These are phyloP conservation scores for Leccinum subatratum DNA, from an alignment of 1,284 basidiomycete species.

Conservation along the genomic window DNA sequence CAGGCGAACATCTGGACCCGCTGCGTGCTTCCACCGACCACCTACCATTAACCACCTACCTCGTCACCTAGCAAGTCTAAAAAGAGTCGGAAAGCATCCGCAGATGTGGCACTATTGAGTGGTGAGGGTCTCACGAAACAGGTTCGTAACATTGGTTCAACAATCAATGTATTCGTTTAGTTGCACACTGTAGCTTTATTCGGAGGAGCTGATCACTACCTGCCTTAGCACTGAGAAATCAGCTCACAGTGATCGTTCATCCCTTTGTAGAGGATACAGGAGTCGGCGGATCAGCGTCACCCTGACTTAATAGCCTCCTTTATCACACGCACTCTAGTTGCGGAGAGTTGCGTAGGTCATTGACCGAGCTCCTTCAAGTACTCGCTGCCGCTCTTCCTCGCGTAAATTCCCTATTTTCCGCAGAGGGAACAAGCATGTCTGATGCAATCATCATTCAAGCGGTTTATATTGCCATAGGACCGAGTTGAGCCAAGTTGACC, in stretches of 20 bases:
- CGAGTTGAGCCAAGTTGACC: constrained; percentile 32
- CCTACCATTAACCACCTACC: constrained; percentile 18
- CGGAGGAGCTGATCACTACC: constrained; percentile 82
- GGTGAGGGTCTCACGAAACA: constrained; percentile 81
- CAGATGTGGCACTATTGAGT: constrained; percentile 63
- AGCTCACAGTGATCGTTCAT: constrained; percentile 76
- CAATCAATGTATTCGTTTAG: constrained; percentile 11
- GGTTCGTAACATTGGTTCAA: constrained; percentile 41
- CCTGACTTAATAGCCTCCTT: constrained; percentile 52
- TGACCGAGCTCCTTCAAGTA: constrained; percentile 65
- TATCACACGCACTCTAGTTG: constrained; percentile 38
- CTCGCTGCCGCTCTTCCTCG: constrained; percentile 64
- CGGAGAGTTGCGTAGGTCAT: constrained; percentile 47
- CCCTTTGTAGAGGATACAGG: constrained; percentile 79
- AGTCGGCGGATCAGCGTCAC: constrained; percentile 39
- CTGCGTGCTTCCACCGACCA: constrained; percentile 43
- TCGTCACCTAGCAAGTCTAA: constrained; percentile 31
- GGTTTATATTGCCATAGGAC: constrained; percentile 87
- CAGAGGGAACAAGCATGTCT: constrained; percentile 72
- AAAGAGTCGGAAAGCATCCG: constrained; percentile 21
- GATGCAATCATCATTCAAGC: constrained; percentile 85
- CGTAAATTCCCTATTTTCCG: constrained; percentile 63
- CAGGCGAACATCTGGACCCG: constrained; percentile 68
- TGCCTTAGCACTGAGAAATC: constrained; percentile 75
- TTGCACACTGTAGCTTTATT: constrained; percentile 60